Conservation (phyloP, 2,329 filamentous ascomycete species). For the Aspergillus brasiliensis region DNA sequence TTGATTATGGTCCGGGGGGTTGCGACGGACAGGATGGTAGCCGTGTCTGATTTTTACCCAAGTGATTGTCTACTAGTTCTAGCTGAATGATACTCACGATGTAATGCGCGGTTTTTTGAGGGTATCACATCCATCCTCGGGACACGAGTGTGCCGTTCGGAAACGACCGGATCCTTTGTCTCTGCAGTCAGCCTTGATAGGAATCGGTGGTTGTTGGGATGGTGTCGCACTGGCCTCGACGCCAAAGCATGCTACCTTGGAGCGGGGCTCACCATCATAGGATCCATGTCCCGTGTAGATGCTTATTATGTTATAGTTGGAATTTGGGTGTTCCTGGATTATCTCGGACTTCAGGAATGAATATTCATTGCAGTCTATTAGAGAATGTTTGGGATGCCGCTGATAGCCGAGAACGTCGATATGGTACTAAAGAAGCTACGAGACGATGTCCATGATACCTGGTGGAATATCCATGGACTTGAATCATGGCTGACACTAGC, state of each 20-base stretch:
- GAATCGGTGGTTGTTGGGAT: not conserved
- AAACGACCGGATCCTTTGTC: not conserved
- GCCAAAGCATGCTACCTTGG: not conserved
- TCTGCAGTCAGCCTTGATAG: not conserved
- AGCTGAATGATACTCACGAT: conserved; percentile 1
- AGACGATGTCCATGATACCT: too few species aligned
- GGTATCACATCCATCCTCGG: not conserved
- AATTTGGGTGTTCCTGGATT: too few species aligned
- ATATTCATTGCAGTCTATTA: too few species aligned
- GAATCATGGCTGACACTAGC: too few species aligned
- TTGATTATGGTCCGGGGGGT: not conserved
- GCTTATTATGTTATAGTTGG: too few species aligned
- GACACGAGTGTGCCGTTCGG: not conserved
- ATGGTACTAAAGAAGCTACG: too few species aligned
- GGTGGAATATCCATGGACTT: too few species aligned
- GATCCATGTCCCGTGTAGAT: too few species aligned
- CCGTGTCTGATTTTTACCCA: not conserved
- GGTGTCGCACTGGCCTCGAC: too few species aligned
- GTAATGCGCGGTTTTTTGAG: not conserved
- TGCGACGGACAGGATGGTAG: not conserved
- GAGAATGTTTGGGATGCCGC: too few species aligned
- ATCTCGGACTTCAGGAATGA: too few species aligned
- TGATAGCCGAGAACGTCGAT: too few species aligned
- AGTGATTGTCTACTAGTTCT: not conserved
- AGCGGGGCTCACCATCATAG: not conserved